These are phyloP conservation scores for Umbelopsis sp. DNA, from an alignment of 192 early-diverging fungal species.

Conservation along the genomic window DNA sequence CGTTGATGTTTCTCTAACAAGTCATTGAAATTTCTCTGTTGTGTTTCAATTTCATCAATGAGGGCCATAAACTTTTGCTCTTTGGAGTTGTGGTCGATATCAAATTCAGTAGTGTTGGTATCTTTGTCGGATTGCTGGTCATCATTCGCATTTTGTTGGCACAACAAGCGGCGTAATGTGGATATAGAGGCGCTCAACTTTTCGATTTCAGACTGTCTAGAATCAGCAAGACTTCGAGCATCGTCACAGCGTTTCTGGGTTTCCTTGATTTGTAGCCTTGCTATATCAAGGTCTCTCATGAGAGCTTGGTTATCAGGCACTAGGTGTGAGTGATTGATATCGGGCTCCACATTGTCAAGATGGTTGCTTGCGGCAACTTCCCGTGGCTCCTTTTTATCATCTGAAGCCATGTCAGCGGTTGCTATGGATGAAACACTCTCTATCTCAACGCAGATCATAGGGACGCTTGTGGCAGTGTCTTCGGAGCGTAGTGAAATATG, in stretches of 20 bases:
- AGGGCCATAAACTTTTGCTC: neutral
- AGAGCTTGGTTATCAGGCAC: neutral
- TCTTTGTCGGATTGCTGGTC: neutral
- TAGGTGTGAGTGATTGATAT: neutral
- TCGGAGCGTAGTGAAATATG: neutral
- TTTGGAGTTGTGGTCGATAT: neutral
- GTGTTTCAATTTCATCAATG: neutral
- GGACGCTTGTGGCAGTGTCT: neutral
- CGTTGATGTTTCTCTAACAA: neutral
- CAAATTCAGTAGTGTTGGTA: neutral
- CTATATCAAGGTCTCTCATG: neutral
- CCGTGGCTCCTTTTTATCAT: no score
- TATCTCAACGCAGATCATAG: neutral
- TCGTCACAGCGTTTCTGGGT: neutral
- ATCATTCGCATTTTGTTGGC: neutral
- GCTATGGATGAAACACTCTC: neutral
- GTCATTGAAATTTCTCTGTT: neutral
- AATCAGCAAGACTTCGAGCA: neutral
- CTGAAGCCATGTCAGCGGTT: no score
- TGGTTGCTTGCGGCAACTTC: neutral
- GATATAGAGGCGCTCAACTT: neutral
- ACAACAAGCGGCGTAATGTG: neutral
- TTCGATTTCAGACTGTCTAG: neutral
- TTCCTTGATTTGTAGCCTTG: neutral
- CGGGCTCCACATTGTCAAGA: neutral